A percentile compares a stretch with the other conserved stretches of the same genome.
Conservation (phyloP, 129 eudicot genomes). For the Solidago caesia region DNA sequence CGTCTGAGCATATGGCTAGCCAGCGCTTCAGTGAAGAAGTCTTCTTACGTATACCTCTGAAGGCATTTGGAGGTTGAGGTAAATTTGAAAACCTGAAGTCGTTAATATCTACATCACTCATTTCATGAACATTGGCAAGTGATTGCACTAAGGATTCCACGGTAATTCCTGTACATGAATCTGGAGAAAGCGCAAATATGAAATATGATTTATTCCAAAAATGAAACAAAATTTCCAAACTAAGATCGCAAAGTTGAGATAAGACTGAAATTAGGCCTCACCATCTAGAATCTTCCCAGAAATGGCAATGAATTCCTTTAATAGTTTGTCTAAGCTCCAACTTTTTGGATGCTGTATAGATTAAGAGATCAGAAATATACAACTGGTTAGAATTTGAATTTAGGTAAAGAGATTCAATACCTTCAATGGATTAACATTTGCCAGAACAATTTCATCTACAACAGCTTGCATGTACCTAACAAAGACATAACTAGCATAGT, state of each 20-base stretch:
- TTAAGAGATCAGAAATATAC: conserved; percentile 5
- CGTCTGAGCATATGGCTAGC: conserved; percentile 85
- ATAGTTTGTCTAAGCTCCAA: conserved; percentile 70
- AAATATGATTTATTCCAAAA: not conserved
- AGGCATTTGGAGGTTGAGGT: conserved; percentile 74
- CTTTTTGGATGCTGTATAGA: conserved; percentile 66
- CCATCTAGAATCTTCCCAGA: conserved; percentile 63
- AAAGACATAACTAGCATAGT: not conserved
- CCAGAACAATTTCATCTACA: conserved; percentile 73
- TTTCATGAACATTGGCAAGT: conserved; percentile 50
- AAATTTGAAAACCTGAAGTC: conserved; percentile 54
- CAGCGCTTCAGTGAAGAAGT: conserved; percentile 78
- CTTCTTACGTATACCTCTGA: conserved; percentile 81
- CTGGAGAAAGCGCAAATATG: conserved; percentile 36
- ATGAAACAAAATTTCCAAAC: not conserved
- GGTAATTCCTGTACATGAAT: conserved; percentile 58
- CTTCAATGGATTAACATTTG: conserved; percentile 71
- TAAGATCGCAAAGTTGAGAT: not conserved
- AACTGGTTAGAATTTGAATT: conserved; percentile 2
- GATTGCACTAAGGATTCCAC: conserved; percentile 60
- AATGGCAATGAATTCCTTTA: conserved; percentile 58
- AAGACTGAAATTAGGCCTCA: conserved; percentile 28
- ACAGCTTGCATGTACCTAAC: conserved; percentile 99
- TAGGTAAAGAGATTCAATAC: conserved; percentile 36
- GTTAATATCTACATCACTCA: conserved; percentile 42